Conservation (phyloP, 345 rosid genomes). For the Toxicodendron radicans region DNA sequence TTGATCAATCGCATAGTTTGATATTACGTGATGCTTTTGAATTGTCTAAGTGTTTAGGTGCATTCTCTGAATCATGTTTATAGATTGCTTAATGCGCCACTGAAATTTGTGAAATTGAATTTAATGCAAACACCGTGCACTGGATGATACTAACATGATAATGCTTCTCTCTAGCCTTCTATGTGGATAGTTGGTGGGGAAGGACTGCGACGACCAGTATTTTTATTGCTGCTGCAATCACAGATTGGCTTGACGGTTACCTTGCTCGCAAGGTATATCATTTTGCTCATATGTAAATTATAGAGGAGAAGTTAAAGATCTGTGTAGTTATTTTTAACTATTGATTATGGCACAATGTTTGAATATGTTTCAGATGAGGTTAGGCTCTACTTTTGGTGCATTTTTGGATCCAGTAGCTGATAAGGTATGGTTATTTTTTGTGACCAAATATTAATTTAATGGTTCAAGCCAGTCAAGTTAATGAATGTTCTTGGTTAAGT, state of each 20-base stretch:
- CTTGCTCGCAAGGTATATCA: slow-evolving; percentile 79
- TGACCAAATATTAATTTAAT: background rate
- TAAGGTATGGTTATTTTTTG: slow-evolving; percentile 51
- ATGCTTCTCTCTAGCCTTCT: slow-evolving; percentile 60
- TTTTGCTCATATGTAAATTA: background rate
- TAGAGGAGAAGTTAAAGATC: no score
- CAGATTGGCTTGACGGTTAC: slow-evolving; percentile 99
- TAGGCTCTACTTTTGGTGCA: slow-evolving; percentile 92
- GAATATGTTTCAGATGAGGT: slow-evolving; percentile 62
- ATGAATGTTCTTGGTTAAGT: background rate
- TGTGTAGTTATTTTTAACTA: background rate
- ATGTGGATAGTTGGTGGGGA: slow-evolving; percentile 88
- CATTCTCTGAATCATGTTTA: background rate
- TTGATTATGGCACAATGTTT: background rate
- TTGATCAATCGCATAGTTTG: no score
- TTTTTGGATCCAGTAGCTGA: slow-evolving; percentile 99
- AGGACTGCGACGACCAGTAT: slow-evolving; percentile 88
- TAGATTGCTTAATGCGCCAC: background rate
- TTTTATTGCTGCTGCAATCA: slow-evolving; percentile 89
- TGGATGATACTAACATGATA: background rate
- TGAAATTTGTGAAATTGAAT: background rate
- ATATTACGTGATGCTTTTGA: no score
- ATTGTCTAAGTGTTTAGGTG: no score
- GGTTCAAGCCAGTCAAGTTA: background rate
- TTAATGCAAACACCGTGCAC: background rate